Conservation (phyloP, 352 stramenopile species). For the Elongisporangium anandrum region DNA sequence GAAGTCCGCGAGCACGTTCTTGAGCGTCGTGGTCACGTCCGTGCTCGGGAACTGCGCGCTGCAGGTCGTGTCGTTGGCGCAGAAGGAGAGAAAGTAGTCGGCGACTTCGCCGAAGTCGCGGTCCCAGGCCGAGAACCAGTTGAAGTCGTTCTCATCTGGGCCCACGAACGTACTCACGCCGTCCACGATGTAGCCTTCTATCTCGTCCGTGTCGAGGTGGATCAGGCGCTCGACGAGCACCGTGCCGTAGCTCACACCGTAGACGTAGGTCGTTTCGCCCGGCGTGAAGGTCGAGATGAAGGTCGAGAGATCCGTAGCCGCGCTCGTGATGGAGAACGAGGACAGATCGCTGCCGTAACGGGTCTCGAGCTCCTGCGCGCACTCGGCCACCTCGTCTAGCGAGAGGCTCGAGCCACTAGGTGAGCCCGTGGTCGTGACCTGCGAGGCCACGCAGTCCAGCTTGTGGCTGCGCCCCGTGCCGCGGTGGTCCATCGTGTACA, state of each 20-base stretch:
- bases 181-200: conserved; percentile 49
- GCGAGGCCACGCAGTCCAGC: conserved; percentile 34
- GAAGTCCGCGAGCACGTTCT: conserved; percentile 14
- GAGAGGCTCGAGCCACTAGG: conserved; percentile 15
- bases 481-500: conserved; percentile 60
- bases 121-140: conserved; percentile 36
- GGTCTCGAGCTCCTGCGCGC: conserved; percentile 24
- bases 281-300: conserved; percentile 27
- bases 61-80: conserved; percentile 13
- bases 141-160: conserved; percentile 14
- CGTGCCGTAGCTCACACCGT: conserved; percentile 46
- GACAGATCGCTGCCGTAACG: conserved; percentile 38
- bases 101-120: conserved; percentile 28
- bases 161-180: conserved; percentile 32
- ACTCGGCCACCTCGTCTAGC: conserved; percentile 19
- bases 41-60: conserved; percentile 10
- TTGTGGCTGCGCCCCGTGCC: conserved; percentile 36
- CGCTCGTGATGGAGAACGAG: conserved; percentile 44
- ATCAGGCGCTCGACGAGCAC: conserved; percentile 41
- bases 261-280: conserved; percentile 26
- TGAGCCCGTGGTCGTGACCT: conserved; percentile 27
- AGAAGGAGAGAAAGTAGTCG: conserved; percentile 22
- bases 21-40: conserved; percentile 9
- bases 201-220: conserved; percentile 24
- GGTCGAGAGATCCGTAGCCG: conserved; percentile 24